Evolutionary conservation across 768 basidiomycete genomes (phyloP).

Genomic region (Hypsizygus marmoreus): DNA sequence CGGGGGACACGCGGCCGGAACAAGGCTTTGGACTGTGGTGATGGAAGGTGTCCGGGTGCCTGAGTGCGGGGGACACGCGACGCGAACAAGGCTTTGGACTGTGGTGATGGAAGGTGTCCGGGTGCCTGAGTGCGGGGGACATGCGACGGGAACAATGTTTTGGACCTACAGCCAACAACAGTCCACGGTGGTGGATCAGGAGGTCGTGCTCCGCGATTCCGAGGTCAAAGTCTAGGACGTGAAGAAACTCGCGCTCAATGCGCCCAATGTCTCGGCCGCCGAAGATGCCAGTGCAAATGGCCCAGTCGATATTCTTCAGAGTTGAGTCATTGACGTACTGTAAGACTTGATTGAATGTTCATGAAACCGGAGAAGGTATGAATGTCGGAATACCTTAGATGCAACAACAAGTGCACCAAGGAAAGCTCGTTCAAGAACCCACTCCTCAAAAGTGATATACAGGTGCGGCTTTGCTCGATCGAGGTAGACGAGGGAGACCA

Average conservation of each 20-base stretch:
- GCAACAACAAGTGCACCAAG: slow-evolving; percentile 87
- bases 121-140: slow-evolving; percentile 20
- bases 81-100: no score
- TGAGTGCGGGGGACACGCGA: no score
- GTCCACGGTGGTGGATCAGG: slow-evolving; percentile 49
- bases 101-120: slow-evolving; percentile 12
- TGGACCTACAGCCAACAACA: slow-evolving; percentile 27
- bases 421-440: slow-evolving; percentile 90
- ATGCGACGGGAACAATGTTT: slow-evolving; percentile 24
- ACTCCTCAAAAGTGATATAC: slow-evolving; percentile 79
- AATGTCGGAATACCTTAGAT: slow-evolving; percentile 61
- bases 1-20: no score
- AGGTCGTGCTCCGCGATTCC: slow-evolving; percentile 65
- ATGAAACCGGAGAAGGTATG: slow-evolving; percentile 5
- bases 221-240: slow-evolving; percentile 78
- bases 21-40: no score
- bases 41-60: no score
- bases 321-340: slow-evolving; percentile 89
- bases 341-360: slow-evolving; percentile 9
- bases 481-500: slow-evolving; percentile 76
- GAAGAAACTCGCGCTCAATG: slow-evolving; percentile 81
- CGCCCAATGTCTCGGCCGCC: slow-evolving; percentile 80
- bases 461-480: slow-evolving; percentile 76
- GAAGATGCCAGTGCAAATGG: slow-evolving; percentile 80
- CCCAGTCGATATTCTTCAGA: slow-evolving; percentile 91